Evolutionary conservation across 345 rosid species (phyloP).

Genomic region (Camelina neglecta): DNA sequence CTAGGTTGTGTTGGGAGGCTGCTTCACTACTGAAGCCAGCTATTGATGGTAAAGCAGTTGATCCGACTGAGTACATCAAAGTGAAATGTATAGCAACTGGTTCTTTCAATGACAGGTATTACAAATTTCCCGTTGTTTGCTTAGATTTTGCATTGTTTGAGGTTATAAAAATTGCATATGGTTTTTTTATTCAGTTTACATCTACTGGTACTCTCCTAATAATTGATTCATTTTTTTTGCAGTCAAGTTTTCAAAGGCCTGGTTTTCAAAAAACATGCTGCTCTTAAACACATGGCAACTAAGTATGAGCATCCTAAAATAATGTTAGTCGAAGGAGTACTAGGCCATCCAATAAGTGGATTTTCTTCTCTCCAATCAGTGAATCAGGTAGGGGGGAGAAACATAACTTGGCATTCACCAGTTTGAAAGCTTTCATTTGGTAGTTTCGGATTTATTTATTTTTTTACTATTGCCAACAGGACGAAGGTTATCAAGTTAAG

Average conservation of each 20-base stretch:
- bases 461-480: slow-evolving; percentile 50
- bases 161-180: neutral
- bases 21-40: slow-evolving; percentile 74
- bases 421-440: slow-evolving; percentile 20
- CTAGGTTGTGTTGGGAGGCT: slow-evolving; percentile 88
- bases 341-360: slow-evolving; percentile 77
- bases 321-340: slow-evolving; percentile 70
- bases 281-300: slow-evolving; percentile 97
- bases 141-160: slow-evolving; percentile 13
- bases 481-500: slow-evolving; percentile 42
- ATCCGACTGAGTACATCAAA: slow-evolving; percentile 69
- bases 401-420: neutral
- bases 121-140: slow-evolving; percentile 9
- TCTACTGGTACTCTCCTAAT: slow-evolving; percentile 14
- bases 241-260: slow-evolving; percentile 84
- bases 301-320: slow-evolving; percentile 73
- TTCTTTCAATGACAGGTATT: slow-evolving; percentile 69
- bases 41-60: slow-evolving; percentile 62
- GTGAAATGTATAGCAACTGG: slow-evolving; percentile 96
- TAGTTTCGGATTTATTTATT: neutral
- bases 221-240: slow-evolving; percentile 47
- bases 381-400: slow-evolving; percentile 57
- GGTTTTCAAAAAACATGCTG: slow-evolving; percentile 94
- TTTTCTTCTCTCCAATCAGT: slow-evolving; percentile 77
- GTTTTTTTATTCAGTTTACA: neutral